Conservation (phyloP, 495 filamentous ascomycete genomes). For the Rhizodiscina lignyota region DNA sequence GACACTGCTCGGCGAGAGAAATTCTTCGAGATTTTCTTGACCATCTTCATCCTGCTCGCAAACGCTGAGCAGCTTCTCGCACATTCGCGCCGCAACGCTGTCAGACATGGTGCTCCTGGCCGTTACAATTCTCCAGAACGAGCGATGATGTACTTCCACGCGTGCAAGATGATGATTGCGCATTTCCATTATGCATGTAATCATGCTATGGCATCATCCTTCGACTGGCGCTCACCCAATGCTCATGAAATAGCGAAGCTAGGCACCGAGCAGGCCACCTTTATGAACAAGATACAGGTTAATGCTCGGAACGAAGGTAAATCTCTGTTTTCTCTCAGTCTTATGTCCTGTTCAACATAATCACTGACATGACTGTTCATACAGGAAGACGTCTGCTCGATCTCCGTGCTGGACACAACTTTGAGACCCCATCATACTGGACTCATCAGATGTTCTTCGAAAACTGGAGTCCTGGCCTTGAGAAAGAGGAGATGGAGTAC, state of each 20-base stretch:
- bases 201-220: not conserved
- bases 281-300: constrained; percentile 2
- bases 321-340: too few species aligned
- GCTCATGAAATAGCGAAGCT: not conserved
- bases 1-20: too few species aligned
- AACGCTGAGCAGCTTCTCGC: constrained; percentile 6
- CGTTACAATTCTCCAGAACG: constrained; percentile 7
- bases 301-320: constrained; percentile 2
- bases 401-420: constrained; percentile 1
- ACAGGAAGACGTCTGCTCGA: constrained; percentile 1
- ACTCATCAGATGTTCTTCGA: constrained; percentile 7
- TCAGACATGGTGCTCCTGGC: constrained; percentile 3
- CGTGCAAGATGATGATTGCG: constrained; percentile 3
- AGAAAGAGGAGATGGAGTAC: too few species aligned
- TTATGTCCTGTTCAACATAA: constrained; percentile 1
- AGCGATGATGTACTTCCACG: constrained; percentile 5
- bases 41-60: constrained; percentile 3
- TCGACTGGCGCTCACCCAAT: constrained; percentile 1
- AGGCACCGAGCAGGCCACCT: constrained; percentile 1
- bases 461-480: too few species aligned
- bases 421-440: constrained; percentile 6
- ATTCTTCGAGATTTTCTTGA: constrained; percentile 7
- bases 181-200: constrained; percentile 5
- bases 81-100: constrained; percentile 5
- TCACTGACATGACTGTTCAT: not conserved